Conservation (phyloP, 1,139 yeast species). For the Kazachstania sp. region DNA sequence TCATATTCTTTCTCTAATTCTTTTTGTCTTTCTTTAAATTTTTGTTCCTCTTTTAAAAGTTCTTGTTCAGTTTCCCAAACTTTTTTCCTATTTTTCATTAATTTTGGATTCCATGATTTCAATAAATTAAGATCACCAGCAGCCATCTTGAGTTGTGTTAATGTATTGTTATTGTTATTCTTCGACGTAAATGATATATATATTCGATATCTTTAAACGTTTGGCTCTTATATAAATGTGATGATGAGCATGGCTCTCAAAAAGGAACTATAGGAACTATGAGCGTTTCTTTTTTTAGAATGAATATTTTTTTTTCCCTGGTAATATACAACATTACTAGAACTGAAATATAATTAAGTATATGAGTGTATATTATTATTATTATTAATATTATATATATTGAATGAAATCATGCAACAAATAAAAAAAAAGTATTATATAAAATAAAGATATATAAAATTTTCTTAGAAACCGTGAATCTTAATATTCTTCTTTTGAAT, state of each 20-base stretch:
- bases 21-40: conserved; percentile 53
- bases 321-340: no score
- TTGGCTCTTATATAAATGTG: no score
- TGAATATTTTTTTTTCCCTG: no score
- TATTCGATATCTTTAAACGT: no score
- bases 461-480: conserved; percentile 83
- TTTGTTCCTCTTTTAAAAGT: conserved; percentile 60
- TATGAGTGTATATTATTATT: neutral
- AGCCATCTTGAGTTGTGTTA: conserved; percentile 32
- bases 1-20: conserved; percentile 63
- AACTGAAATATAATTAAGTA: neutral
- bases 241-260: neutral
- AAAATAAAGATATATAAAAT: no score
- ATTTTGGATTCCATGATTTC: conserved; percentile 94
- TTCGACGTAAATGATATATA: no score
- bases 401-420: no score
- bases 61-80: conserved; percentile 83
- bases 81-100: conserved; percentile 73
- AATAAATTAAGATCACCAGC: conserved; percentile 82
- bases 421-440: no score
- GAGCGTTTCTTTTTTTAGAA: neutral
- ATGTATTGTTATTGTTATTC: neutral
- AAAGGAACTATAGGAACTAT: neutral
- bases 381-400: neutral
- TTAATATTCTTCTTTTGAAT: conserved; percentile 94